Base-by-base conservation (phyloP, 768 basidiomycete genomes). In the Hericium coralloides region DNA sequence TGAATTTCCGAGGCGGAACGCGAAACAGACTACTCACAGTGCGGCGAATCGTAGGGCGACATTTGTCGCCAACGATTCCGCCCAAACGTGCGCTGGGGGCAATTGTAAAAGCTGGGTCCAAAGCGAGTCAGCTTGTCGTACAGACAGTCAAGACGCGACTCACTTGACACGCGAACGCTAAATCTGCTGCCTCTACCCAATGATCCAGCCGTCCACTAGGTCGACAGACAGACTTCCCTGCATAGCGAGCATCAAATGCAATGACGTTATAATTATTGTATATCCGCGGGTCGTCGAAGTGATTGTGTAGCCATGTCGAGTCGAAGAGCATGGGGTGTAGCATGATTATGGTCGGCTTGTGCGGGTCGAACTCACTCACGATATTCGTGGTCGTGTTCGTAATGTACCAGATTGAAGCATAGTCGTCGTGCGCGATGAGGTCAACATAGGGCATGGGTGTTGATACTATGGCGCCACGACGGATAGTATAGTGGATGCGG, bases 111-210 rank as follows among this genome's bases (percentile, higher is more conserved):
- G 70, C 85, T 90, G 59, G 22, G 15, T 3, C 23, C 25, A 26
- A 50, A 47, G 31, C 20, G 14, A 31, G 5, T 49, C 20, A n/a
- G 38, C 36, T 31, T 4, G 31, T 17, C 8, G 25, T 39, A 41
- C 31, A 49, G 22, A 52, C 39, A 49, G 41, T 38, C 38, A 31
- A 43, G 15, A 18, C 12, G 14, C 22, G 52, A 73, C 80, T 47
- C 59, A 84, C 87, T 69, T 82, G 79, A 61, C 79, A 79, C 53
- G 80, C 82, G 15, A 79, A 74, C 3, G 85, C 89, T 38, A 91
- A 64, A 72, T 91, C 89, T 38, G 87, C 89, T 2, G 88, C 86
- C 43, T 87, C 81, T 7, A 89, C 87, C 81, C 87, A 92, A 58
- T 76, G 79, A 69, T 92, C 89, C 64, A 85, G 82, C 49, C 73